Evolutionary conservation across 2,329 filamentous ascomycete genomes (phyloP).

Genomic region (Coniochaeta prunicola): DNA sequence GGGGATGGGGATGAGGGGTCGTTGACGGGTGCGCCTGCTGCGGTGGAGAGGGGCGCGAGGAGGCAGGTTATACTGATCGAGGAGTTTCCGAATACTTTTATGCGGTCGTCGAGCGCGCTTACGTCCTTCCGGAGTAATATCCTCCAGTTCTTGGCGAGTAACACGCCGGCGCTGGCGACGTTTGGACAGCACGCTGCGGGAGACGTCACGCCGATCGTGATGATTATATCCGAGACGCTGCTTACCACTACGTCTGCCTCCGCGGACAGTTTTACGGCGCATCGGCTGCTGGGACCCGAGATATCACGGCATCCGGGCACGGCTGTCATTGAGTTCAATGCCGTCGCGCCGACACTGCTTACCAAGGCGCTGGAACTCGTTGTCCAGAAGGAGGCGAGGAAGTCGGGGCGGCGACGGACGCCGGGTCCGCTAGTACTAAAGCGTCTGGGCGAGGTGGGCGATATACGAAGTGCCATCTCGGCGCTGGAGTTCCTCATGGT

Average conservation of each 20-base stretch:
- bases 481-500: conserved; percentile 89
- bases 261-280: conserved; percentile 86
- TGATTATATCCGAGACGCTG: conserved; percentile 87
- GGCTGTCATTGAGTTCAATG: conserved; percentile 83
- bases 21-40: conserved; percentile 4
- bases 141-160: conserved; percentile 64
- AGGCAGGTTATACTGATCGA: conserved; percentile 66
- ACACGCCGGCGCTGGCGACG: conserved; percentile 47
- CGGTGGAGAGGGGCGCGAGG: conserved; percentile 7
- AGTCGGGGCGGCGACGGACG: conserved; percentile 66
- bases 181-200: conserved; percentile 33
- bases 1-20: conserved; percentile 9
- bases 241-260: conserved; percentile 78
- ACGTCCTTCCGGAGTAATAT: conserved; percentile 69
- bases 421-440: conserved; percentile 75
- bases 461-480: conserved; percentile 87
- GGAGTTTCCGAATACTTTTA: conserved; percentile 74
- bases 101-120: conserved; percentile 55
- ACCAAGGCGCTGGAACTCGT: conserved; percentile 76
- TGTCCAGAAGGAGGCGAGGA: conserved; percentile 76
- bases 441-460: conserved; percentile 75
- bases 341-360: conserved; percentile 79
- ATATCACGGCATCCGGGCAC: conserved; percentile 76
- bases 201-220: conserved; percentile 63
- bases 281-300: conserved; percentile 80